These are phyloP conservation scores for Lentinula sp. DNA, from an alignment of 768 basidiomycete species.

Conservation along the genomic window DNA sequence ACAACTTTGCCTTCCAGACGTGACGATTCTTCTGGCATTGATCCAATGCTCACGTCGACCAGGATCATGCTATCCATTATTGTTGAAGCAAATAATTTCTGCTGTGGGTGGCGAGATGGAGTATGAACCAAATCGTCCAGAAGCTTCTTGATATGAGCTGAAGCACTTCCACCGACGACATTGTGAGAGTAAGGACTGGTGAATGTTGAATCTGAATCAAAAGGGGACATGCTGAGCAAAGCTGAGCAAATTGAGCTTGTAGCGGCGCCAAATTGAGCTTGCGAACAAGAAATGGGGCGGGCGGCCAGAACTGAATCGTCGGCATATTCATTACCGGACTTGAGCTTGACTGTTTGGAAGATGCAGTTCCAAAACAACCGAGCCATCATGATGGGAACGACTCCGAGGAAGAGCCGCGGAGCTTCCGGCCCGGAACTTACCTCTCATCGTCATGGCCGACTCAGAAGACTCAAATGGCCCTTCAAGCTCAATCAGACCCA, in stretches of 20 bases:
- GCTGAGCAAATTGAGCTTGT: not conserved
- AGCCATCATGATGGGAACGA: not conserved
- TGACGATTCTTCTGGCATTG: slow-evolving; percentile 1
- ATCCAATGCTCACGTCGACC: not conserved
- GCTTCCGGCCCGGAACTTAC: not conserved
- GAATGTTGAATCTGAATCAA: not conserved
- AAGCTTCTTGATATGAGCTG: not conserved
- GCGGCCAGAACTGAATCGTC: not conserved
- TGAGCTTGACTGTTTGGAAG: too few species aligned
- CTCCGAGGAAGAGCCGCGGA: not conserved
- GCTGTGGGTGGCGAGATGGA: not conserved
- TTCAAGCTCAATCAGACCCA: not conserved
- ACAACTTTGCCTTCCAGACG: slow-evolving; percentile 1
- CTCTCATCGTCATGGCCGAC: not conserved
- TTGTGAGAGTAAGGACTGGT: not conserved
- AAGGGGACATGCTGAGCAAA: not conserved
- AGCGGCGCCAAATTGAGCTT: not conserved
- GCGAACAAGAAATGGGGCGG: not conserved
- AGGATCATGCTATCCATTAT: not conserved
- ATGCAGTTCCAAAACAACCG: not conserved
- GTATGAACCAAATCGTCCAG: not conserved
- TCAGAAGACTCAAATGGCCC: not conserved
- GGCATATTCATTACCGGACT: not conserved
- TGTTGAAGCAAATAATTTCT: not conserved
- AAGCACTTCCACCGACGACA: not conserved